Base-by-base conservation (phyloP, 257 asterid genomes). In the Paulownia fortunei region DNA sequence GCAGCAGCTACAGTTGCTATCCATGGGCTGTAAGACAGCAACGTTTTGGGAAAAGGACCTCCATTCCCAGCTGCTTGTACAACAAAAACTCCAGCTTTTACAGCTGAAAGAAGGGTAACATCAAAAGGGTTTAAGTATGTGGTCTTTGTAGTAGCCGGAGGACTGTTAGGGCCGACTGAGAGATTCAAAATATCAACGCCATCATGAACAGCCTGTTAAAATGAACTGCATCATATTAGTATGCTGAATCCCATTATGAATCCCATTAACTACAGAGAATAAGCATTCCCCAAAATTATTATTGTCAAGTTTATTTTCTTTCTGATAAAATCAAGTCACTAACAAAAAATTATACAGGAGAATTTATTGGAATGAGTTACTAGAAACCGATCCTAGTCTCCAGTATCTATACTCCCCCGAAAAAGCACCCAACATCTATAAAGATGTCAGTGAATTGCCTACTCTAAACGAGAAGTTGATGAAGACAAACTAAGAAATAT, bases 31-130 rank as follows among this genome's bases (percentile, higher is more conserved):
- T 92, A 96, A 62, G 99, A 96, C 80, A 96, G 65, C 81, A 94
- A 71, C n/a, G 98, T 96, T 79, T 91, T 96, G 24, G 98, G 97
- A 78, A 89, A 93, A 32, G 99, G 99, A 32, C 99, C 99, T 61
- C 98, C 99, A 75, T 96, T 96, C 74, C 99, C 99, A 80, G 97
- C 98, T 60, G 99, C 98, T 80, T 96, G 99, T 76, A 76, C 97
- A 69, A 96, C 97, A 87, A 96, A 96, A 49, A 96, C 92, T 68
- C 99, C 99, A 42, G 99, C 98, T 87, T 92, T 93, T 55, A 92
- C 99, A 23, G 98, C 99, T 42, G 97, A 84, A 77, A 96, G 99
- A 80, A 96, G 96, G 32, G 98, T 88, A 36, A 92, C 93, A 81
- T 96, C 99, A 67, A 96, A 96, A 66, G 98, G 98, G 81, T 96